phyloP scores from a whole-genome alignment of 257 asterid species.

The Nemophila menziesii region DNA sequence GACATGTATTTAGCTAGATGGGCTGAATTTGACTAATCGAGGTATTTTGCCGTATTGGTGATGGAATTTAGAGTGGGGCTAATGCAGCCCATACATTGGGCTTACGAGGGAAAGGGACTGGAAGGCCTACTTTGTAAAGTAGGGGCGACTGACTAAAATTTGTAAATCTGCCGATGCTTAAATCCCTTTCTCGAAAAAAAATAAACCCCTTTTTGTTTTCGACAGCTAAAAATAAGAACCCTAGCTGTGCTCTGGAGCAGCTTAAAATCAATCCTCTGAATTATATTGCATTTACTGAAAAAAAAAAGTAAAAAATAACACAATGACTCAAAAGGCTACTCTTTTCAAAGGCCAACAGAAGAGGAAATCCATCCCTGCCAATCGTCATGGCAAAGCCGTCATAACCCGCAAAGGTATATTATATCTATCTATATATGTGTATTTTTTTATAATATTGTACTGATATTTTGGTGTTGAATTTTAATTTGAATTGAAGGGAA shows the following conservation, averaged over 20 bases:
- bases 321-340: slow-evolving; percentile 62
- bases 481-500: slow-evolving; percentile 39
- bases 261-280: neutral
- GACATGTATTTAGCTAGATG: too few relatives aligned
- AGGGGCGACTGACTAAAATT: neutral
- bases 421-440: neutral
- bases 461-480: neutral
- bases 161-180: neutral
- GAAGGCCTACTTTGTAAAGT: too few relatives aligned
- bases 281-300: neutral
- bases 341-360: slow-evolving; percentile 69
- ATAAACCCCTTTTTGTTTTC: neutral
- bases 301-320: neutral
- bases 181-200: too few relatives aligned
- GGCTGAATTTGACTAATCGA: too few relatives aligned
- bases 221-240: neutral
- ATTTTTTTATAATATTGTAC: neutral
- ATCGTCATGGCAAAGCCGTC: slow-evolving; percentile 72
- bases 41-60: too few relatives aligned
- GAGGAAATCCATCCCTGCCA: slow-evolving; percentile 58
- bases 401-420: slow-evolving; percentile 52
- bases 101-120: too few relatives aligned
- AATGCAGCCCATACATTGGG: too few relatives aligned
- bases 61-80: too few relatives aligned
- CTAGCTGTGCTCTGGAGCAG: neutral